phyloP scores from a whole-genome alignment of 768 basidiomycete genomes.

The Candolleomyces efflorescens region DNA sequence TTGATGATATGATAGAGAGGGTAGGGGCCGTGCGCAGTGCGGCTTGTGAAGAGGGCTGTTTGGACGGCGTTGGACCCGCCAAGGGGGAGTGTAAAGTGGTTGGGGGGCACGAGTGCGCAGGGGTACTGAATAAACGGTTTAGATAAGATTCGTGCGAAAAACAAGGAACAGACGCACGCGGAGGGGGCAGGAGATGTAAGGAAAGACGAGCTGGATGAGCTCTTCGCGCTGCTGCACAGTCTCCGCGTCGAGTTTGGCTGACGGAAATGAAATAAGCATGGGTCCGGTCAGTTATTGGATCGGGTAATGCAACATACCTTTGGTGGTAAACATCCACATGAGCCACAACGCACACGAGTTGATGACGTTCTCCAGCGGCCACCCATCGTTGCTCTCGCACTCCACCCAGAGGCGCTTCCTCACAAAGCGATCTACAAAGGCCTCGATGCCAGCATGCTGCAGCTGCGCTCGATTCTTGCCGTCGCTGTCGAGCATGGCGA shows the following conservation, averaged over 20 bases:
- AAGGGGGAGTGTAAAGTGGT: conserved; percentile 52
- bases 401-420: conserved; percentile 41
- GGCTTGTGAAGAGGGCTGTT: conserved; percentile 3
- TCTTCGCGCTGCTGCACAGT: conserved; percentile 19
- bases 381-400: conserved; percentile 34
- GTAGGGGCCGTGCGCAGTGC: conserved; percentile 12
- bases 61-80: conserved; percentile 4
- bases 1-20: conserved; percentile 20
- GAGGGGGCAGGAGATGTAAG: conserved; percentile 16
- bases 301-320: not conserved
- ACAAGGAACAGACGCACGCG: not conserved
- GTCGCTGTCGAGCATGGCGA: conserved; percentile 66
- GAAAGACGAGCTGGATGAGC: conserved; percentile 23
- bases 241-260: conserved; percentile 19
- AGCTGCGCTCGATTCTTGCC: conserved; percentile 61
- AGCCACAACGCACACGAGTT: conserved; percentile 59
- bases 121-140: no score
- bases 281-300: not conserved
- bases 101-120: conserved; percentile 53
- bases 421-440: conserved; percentile 43
- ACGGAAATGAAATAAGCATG: conserved; percentile 1
- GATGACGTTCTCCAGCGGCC: conserved; percentile 49
- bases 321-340: conserved; percentile 50
- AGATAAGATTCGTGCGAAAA: no score
- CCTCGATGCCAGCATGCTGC: conserved; percentile 44